These are phyloP conservation scores for Tremella mesenterica DNA, from an alignment of 768 basidiomycete genomes.

Conservation along the genomic window DNA sequence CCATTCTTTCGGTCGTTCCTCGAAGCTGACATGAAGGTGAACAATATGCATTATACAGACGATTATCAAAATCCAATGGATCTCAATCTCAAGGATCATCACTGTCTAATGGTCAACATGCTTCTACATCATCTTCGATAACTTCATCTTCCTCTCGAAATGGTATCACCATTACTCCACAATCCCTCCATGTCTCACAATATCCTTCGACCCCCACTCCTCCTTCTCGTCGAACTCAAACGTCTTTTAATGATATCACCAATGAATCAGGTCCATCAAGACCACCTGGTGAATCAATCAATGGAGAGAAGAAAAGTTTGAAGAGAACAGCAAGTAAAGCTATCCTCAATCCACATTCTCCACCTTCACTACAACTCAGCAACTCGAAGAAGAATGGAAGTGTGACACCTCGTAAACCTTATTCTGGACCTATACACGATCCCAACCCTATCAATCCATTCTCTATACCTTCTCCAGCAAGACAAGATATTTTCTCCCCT, in stretches of 20 bases:
- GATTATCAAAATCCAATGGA: conserved; percentile 13
- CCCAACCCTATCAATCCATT: conserved; percentile 36
- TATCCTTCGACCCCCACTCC: conserved; percentile 36
- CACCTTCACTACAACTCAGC: conserved; percentile 14
- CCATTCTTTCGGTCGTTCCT: neutral
- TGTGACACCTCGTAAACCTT: conserved; percentile 6
- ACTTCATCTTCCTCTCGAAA: neutral
- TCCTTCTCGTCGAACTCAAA: conserved; percentile 15
- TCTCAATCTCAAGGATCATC: conserved; percentile 8
- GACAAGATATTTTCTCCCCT: conserved; percentile 12
- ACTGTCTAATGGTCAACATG: conserved; percentile 1
- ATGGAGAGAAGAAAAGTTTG: conserved; percentile 1
- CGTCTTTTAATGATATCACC: neutral
- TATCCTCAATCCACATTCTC: conserved; percentile 3
- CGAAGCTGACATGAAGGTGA: conserved; percentile 21
- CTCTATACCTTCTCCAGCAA: conserved; percentile 12
- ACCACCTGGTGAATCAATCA: too few relatives aligned
- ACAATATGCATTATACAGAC: conserved; percentile 31
- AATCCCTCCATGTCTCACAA: conserved; percentile 10
- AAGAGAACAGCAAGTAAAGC: conserved; percentile 29
- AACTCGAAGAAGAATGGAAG: conserved; percentile 16
- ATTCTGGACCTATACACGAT: conserved; percentile 30
- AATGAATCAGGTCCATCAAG: neutral
- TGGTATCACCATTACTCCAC: conserved; percentile 13
- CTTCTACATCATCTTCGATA: conserved; percentile 13